These are phyloP conservation scores for Leishmania arabica DNA, from an alignment of 208 protist species.

Conservation along the genomic window DNA sequence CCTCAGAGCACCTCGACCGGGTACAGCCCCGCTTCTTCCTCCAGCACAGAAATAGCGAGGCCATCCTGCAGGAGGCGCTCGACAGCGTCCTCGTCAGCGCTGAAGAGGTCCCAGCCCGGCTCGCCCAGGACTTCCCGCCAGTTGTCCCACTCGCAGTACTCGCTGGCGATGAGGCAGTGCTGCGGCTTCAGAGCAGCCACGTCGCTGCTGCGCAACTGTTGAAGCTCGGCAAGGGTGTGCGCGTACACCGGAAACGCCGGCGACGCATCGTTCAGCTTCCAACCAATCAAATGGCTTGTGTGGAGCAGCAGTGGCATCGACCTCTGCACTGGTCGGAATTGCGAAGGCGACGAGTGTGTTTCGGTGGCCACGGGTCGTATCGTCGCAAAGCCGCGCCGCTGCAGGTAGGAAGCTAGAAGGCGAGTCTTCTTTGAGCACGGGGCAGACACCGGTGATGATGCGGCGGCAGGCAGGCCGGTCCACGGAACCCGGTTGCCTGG, in stretches of 20 bases:
- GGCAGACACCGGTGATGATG: background rate
- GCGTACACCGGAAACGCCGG: constrained; percentile 65
- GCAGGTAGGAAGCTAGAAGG: constrained; percentile 30
- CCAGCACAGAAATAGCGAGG: constrained; percentile 3
- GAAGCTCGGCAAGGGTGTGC: constrained; percentile 60
- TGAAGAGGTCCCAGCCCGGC: constrained; percentile 66
- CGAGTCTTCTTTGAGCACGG: constrained; percentile 17
- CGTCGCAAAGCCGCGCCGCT: constrained; percentile 27
- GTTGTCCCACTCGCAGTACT: constrained; percentile 82
- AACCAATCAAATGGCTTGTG: constrained; percentile 75
- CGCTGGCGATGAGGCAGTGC: constrained; percentile 45
- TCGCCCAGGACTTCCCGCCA: constrained; percentile 70
- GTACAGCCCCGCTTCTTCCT: constrained; percentile 8
- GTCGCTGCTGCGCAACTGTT: constrained; percentile 28
- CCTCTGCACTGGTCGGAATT: background rate
- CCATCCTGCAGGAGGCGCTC: constrained; percentile 43
- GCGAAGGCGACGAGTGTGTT: background rate
- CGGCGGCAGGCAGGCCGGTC: background rate
- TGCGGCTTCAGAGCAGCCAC: constrained; percentile 47
- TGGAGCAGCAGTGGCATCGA: constrained; percentile 54
- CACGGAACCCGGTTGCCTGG: constrained; percentile 14
- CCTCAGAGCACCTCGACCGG: constrained; percentile 18
- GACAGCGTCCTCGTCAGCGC: constrained; percentile 39
- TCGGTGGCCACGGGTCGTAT: background rate
- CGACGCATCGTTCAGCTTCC: constrained; percentile 37